Percentiles rank a stretch among this genome's conserved stretches.
Evolutionary conservation across 768 basidiomycete species (phyloP).

Genomic region (Gymnopilus junonius): DNA sequence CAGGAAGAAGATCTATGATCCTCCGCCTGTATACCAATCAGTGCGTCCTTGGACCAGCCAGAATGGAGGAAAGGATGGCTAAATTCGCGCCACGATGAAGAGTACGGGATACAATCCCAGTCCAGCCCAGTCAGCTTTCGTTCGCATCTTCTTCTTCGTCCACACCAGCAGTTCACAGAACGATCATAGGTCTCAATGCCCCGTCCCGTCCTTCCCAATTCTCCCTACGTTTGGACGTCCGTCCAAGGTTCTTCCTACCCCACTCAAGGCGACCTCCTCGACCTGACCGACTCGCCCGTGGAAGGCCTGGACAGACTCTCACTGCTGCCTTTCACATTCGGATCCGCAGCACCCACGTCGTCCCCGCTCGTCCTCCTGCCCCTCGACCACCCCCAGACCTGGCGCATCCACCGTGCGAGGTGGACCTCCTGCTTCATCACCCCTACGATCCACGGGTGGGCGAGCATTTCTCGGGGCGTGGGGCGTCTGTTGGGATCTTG

Average conservation of each 20-base stretch:
- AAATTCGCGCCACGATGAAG: neutral
- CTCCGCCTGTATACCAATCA: too few species aligned
- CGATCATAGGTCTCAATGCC: neutral
- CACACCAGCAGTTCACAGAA: neutral
- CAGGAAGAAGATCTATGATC: too few species aligned
- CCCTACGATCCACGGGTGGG: slow-evolving; percentile 25
- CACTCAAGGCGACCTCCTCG: neutral
- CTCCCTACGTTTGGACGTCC: too few species aligned
- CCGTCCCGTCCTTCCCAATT: neutral
- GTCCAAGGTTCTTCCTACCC: neutral
- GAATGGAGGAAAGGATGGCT: neutral
- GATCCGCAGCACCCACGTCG: neutral
- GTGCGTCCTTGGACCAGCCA: too few species aligned
- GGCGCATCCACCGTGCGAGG: slow-evolving; percentile 28
- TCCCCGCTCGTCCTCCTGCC: neutral
- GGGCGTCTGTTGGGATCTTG: slow-evolving; percentile 65
- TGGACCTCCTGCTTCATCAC: slow-evolving; percentile 25
- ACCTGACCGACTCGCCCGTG: neutral
- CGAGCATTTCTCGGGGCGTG: slow-evolving; percentile 77
- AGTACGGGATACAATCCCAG: neutral
- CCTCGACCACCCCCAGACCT: slow-evolving; percentile 28
- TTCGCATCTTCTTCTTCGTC: neutral
- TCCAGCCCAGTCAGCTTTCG: too few species aligned
- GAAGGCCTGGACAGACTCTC: neutral
- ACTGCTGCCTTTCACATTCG: neutral